Base-by-base conservation (phyloP, 768 basidiomycete species). In the Suillus plorans region DNA sequence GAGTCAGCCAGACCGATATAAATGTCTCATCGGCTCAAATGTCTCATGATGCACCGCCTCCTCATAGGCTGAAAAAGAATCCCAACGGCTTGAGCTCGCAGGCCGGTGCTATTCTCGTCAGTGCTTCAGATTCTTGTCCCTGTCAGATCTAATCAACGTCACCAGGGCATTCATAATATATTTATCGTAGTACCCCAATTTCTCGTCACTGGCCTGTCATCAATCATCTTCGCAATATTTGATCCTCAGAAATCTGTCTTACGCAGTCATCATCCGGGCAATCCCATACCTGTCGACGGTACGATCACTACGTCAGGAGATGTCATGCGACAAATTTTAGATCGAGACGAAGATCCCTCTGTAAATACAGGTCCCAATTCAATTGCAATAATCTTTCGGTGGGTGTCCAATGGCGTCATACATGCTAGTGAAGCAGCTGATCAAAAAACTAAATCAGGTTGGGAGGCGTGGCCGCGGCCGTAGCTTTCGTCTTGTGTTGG, bases 101-200 rank as follows among this genome's bases (percentile, higher is more conserved):
- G 74, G 92, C 95, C 1, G 96, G 96, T 8, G 89, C 94, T 49
- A 94, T 95, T 61, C 77, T 95, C 65, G 91, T 94, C 68, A 65
- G 88, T 82, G 20, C 36, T 55, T 44, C 57, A 57, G 52, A 41
- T 60, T 36, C 42, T 25, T 63, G 45, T 25, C 53, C 47, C 62
- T 61, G 37, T 42, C 58, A 42, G 20, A 44, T 28, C 41, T 59
- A 20, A 59, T 44, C 42, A 47, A 63, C 44, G 25, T 37, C 44
- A 16, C 41, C 66, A 95, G 93, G 95, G 97, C 47, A 97, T 98
- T 61, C 95, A 98, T 77, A 98, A 97, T 71, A 85, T 97, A 64
- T 97, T 92, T 76, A 81, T 99, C 66, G 97, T 98, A 64, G 79
- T 97, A 8, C 97, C 97, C 0, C 97, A 99, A 72, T 96, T 98